Percentiles rank a stretch among this genome's conserved stretches.
phyloP scores from a whole-genome alignment of 148 eudicot genomes.

The Camellia lanceoleosa region DNA sequence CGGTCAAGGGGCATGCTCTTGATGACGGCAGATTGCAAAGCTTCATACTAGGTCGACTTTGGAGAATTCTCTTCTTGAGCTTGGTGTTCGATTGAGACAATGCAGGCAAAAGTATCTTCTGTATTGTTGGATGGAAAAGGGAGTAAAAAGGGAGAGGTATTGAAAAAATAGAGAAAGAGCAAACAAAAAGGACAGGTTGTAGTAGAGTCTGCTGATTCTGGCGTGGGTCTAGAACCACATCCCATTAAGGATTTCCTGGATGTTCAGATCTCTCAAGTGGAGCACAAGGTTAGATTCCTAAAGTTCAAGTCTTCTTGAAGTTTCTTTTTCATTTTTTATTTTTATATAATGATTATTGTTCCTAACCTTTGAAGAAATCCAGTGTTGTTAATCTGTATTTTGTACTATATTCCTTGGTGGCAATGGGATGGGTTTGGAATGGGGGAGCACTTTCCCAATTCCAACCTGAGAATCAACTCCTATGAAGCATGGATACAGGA shows the following conservation, averaged over 20 bases:
- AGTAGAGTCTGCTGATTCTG: slow-evolving; percentile 23
- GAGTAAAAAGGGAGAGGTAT: slow-evolving; percentile 48
- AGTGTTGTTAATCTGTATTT: neutral
- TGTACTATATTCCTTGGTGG: too few species aligned
- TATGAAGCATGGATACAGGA: too few species aligned
- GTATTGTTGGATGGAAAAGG: slow-evolving; percentile 45
- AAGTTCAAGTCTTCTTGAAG: neutral
- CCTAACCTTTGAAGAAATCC: neutral
- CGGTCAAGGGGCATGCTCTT: slow-evolving; percentile 66
- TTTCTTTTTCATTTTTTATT: neutral
- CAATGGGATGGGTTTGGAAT: too few species aligned
- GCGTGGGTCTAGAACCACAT: slow-evolving; percentile 24
- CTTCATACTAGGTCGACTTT: slow-evolving; percentile 52
- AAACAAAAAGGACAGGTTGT: slow-evolving; percentile 46
- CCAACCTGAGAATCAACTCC: too few species aligned
- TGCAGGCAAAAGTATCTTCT: slow-evolving; percentile 32
- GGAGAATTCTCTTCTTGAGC: slow-evolving; percentile 72
- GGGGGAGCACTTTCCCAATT: too few species aligned
- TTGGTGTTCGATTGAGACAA: slow-evolving; percentile 60
- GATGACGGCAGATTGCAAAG: slow-evolving; percentile 95
- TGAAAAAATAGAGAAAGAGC: slow-evolving; percentile 70
- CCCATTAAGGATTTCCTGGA: slow-evolving; percentile 34
- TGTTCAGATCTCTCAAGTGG: slow-evolving; percentile 28
- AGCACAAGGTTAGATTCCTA: slow-evolving; percentile 48
- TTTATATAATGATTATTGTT: neutral